Evolutionary conservation across 257 asterid species (phyloP).

Genomic region (Schizonepeta tenuifolia): DNA sequence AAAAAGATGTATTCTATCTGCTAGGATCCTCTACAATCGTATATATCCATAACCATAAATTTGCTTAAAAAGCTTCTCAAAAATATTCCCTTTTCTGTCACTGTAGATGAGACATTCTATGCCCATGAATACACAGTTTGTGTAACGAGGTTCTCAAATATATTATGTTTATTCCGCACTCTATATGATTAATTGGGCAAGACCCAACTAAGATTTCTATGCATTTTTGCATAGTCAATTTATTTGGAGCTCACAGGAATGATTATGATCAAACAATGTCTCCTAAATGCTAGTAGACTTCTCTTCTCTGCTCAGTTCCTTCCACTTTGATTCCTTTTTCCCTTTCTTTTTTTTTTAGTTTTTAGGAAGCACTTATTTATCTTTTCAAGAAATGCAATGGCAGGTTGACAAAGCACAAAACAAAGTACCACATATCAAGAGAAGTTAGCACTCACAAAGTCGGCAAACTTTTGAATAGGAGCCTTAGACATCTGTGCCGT

Average conservation of each 20-base stretch:
- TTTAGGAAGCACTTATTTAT: conserved; percentile 3
- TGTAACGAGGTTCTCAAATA: not conserved
- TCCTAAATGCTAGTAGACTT: not conserved
- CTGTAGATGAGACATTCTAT: not conserved
- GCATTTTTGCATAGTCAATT: not conserved
- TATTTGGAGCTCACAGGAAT: not conserved
- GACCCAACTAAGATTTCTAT: conserved; percentile 8
- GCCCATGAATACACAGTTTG: not conserved
- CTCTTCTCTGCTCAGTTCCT: not conserved
- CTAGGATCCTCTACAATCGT: no score
- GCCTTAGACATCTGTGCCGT: conserved; percentile 99
- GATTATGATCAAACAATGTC: not conserved
- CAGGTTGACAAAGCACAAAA: conserved; percentile 17
- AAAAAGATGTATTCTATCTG: not conserved
- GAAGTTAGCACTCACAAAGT: conserved; percentile 65
- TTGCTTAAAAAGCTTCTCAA: no score
- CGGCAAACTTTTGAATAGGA: conserved; percentile 98
- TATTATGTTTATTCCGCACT: not conserved
- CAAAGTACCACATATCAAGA: conserved; percentile 18
- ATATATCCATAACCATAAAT: no score
- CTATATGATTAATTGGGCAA: conserved; percentile 15
- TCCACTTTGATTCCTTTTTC: no score
- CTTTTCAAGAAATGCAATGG: conserved; percentile 20
- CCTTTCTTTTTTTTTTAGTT: not conserved
- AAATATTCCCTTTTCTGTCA: not conserved